Percentiles rank a stretch among this genome's conserved stretches.
Conservation (phyloP, 495 filamentous ascomycete genomes). For the Penicillium nucicola region DNA sequence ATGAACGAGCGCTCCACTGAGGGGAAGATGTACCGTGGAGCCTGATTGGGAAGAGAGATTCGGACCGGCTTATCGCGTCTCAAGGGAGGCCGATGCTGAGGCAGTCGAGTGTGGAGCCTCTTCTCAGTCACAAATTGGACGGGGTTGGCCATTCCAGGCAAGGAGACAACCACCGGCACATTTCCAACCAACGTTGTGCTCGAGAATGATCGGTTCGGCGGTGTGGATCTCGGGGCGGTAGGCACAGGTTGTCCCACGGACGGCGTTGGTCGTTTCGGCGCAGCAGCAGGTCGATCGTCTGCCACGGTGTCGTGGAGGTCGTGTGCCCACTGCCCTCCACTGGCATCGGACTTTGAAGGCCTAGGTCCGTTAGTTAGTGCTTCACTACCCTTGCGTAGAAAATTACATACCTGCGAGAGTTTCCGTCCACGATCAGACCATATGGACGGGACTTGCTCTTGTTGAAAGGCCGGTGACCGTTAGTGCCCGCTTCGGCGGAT, state of each 20-base stretch:
- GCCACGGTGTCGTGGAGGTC: conserved; percentile 89
- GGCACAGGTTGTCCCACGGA: conserved; percentile 29
- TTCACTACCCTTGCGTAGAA: not conserved
- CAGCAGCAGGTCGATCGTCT: conserved; percentile 32
- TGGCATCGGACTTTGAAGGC: conserved; percentile 69
- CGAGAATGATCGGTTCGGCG: conserved; percentile 66
- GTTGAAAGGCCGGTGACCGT: conserved; percentile 41
- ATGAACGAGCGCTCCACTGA: conserved; percentile 89
- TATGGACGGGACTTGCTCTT: conserved; percentile 44
- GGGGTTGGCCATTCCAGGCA: conserved; percentile 70
- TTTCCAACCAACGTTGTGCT: conserved; percentile 68
- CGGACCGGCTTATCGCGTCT: conserved; percentile 96
- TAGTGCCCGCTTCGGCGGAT: conserved; percentile 67
- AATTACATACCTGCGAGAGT: conserved; percentile 34
- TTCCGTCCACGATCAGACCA: conserved; percentile 48
- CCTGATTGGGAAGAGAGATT: conserved; percentile 78
- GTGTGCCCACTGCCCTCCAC: conserved; percentile 83
- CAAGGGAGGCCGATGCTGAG: conserved; percentile 90
- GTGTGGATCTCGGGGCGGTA: conserved; percentile 44
- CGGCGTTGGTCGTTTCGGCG: conserved; percentile 16
- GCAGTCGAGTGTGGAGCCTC: conserved; percentile 86
- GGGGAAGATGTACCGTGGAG: conserved; percentile 86
- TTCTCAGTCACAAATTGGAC: conserved; percentile 69
- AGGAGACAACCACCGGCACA: conserved; percentile 75
- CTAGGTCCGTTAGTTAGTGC: conserved; percentile 47